Base-by-base conservation (phyloP, 306 rosid genomes). In the Alnus rubra region DNA sequence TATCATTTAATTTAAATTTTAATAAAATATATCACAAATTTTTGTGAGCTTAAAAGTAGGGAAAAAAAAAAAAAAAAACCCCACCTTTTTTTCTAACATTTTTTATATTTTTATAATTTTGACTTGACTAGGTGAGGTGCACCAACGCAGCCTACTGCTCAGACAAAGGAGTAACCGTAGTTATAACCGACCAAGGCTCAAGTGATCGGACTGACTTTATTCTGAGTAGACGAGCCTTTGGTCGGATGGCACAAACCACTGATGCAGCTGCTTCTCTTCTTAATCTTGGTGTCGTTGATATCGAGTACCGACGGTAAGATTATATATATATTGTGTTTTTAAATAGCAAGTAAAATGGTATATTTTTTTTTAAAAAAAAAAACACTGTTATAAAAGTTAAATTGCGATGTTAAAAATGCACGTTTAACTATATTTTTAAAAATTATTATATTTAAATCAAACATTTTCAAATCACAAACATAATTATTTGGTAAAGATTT, bases 151-250 rank as follows among this genome's bases (percentile, higher is more conserved):
- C 30, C 39, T 91, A 76, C 71, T 94, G 98, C 87, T 76, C 91
- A 31, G 89, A 83, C 78, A 85, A 92, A 0, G 97, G 98, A 75
- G 92, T 80, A 35, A 89, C 87, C 1, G 81, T 91, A 14, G 97
- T 91, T 74, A 83, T 91, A 85, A 94, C 98, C 0, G 97, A 95
- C 76, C 90, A 88, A 69, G 98, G 97, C 39, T 88, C 95, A 18
- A 71, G 97, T 16, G 69, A 44, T 58, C 70, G 74, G 77, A 92
- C 98, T 0, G 97, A 92, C 56, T 94, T 94, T 54, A 86, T 94
- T 78, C 82, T 94, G 64, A 94, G 95, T 87, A 76, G 79, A 82
- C 79, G 87, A 78, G 97, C 98, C 73, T 94, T 84, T 49, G 23
- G 86, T 56, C 39, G 68, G 19, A 91, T 94, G 97, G 98, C 97